These are phyloP conservation scores for Coemansia sp. DNA, from an alignment of 192 early-diverging fungal genomes.

Conservation along the genomic window DNA sequence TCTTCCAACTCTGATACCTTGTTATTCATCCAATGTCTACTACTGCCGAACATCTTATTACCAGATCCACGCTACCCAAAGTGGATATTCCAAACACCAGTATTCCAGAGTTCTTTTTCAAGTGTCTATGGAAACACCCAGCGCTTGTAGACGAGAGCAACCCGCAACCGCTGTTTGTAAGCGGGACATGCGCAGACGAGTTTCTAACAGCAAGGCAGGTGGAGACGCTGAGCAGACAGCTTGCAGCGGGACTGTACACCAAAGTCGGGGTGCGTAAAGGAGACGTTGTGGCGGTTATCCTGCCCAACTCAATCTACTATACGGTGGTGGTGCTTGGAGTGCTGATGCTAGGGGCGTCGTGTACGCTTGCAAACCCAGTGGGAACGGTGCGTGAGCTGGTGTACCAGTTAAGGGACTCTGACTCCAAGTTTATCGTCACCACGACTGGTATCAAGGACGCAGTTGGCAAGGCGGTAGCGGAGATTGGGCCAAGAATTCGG, in stretches of 20 bases:
- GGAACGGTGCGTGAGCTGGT: conserved; percentile 76
- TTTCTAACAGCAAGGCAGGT: conserved; percentile 12
- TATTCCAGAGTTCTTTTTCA: conserved; percentile 25
- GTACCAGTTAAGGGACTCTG: conserved; percentile 73
- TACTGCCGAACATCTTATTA: not conserved
- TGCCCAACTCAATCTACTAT: conserved; percentile 71
- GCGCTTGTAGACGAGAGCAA: not conserved
- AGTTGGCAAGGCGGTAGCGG: not conserved
- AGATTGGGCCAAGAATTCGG: not conserved
- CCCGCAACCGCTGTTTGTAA: conserved; percentile 25
- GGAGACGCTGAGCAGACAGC: conserved; percentile 10
- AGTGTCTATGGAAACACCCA: not conserved
- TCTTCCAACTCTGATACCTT: not conserved
- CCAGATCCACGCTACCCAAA: not conserved
- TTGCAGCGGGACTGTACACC: conserved; percentile 43
- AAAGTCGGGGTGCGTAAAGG: conserved; percentile 61
- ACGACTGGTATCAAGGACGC: conserved; percentile 15
- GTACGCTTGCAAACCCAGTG: conserved; percentile 77
- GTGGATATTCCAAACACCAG: conserved; percentile 15
- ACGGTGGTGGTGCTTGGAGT: conserved; percentile 61
- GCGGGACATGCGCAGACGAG: conserved; percentile 4
- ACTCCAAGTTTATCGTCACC: conserved; percentile 67
- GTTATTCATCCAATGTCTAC: not conserved
- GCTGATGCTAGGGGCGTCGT: conserved; percentile 63
- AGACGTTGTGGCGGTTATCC: conserved; percentile 71